Percentiles rank a stretch among this genome's conserved stretches.
Conservation (phyloP, 176 grass and related monocot genomes). For the Eleusine coracana region DNA sequence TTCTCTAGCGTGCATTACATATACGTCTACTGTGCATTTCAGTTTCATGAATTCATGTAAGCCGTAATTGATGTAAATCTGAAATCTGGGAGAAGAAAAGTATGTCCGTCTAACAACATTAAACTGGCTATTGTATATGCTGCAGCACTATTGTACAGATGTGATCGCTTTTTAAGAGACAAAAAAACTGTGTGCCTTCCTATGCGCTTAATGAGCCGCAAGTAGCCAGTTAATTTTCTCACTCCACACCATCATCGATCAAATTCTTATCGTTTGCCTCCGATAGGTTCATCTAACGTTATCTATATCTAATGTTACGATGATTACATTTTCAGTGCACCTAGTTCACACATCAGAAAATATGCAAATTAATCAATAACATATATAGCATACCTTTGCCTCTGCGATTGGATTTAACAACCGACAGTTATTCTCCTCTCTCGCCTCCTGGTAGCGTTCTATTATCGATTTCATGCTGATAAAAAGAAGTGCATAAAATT, state of each 20-base stretch:
- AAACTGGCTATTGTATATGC: background rate
- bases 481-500: constrained; percentile 30
- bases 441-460: constrained; percentile 41
- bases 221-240: background rate
- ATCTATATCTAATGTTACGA: background rate
- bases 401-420: constrained; percentile 41
- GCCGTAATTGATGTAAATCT: background rate
- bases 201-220: background rate
- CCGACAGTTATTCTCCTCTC: constrained; percentile 9
- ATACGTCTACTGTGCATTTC: background rate
- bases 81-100: background rate
- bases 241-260: background rate
- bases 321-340: background rate
- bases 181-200: no score
- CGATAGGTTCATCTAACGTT: background rate
- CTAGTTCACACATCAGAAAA: background rate
- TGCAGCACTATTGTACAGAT: background rate
- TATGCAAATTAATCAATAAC: background rate
- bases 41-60: background rate
- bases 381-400: constrained; percentile 35
- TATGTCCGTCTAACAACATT: background rate
- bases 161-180: background rate
- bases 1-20: background rate
- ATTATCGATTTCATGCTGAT: constrained; percentile 42
- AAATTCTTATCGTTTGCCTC: background rate